Base-by-base conservation (phyloP, 2,329 filamentous ascomycete genomes). In the Arthrobotrys sinensis region DNA sequence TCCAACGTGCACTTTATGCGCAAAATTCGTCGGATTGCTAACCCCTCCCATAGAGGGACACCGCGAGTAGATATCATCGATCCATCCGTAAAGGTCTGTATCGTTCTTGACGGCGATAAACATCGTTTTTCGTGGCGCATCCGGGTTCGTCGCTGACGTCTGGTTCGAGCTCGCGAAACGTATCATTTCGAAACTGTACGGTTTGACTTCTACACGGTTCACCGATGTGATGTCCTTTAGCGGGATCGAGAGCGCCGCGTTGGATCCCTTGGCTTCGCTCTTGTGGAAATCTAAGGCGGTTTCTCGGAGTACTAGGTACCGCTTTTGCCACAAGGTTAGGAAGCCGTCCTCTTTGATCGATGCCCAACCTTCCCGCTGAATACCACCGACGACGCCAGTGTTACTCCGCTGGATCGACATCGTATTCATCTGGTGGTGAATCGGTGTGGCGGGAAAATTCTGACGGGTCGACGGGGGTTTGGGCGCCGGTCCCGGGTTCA, bases 1-100 rank as follows among this genome's bases (percentile, higher is more conserved):
- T 77, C 96, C 96, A 81, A 99, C 96, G 84, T 99, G 96, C 24
- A 99, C 94, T 55, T 94, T 92, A 84, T 99, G 96, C 24, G 92
- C 94, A 86, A 99, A 99, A 86, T 98, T 97, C 80, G 96, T 98
- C 4, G 96, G 96, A 85, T 98, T 97, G 86, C 95, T 97, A 71
- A 99, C 96, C 81, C 96, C 96, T 79, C 96, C 94, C 93, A 98
- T 97, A 80, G 93, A 95, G 16, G 96, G 96, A 84, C 95, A 98
- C 80, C 95, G 92, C 82, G 95, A 94, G 84, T 98, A 98, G 81
- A 99, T 96, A 84, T 94, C 93, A 85, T 99, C 96, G 82, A 98
- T 97, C 96, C 96, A 99, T 82, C 97, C 94, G 85, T 99, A 99
- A 67, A 99, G 90, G 81, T 99, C 96, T 83, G 97, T 95, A 83